Conservation (phyloP, 768 basidiomycete species). For the Lyophyllum shimeji region DNA sequence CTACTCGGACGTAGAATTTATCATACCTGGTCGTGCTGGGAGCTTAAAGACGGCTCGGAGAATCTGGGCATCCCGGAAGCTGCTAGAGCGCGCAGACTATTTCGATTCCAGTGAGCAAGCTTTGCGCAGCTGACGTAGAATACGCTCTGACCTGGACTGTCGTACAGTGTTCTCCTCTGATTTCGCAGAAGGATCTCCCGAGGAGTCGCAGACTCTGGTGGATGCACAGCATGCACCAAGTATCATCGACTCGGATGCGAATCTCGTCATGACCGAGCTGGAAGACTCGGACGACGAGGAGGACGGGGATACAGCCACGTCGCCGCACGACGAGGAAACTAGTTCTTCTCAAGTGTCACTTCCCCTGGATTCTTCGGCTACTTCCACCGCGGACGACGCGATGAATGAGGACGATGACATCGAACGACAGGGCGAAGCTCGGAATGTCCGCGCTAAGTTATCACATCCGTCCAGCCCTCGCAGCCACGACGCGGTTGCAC, state of each 20-base stretch:
- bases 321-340: slow-evolving; percentile 25
- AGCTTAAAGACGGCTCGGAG: slow-evolving; percentile 36
- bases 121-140: background rate
- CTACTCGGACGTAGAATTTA: slow-evolving; percentile 84
- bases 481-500: slow-evolving; percentile 4
- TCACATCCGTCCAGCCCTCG: slow-evolving; percentile 23
- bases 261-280: slow-evolving; percentile 40
- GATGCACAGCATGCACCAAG: slow-evolving; percentile 17
- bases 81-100: slow-evolving; percentile 74
- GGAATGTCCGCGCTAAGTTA: slow-evolving; percentile 22
- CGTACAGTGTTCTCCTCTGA: slow-evolving; percentile 69
- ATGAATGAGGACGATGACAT: slow-evolving; percentile 25
- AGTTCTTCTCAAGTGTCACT: slow-evolving; percentile 7
- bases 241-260: slow-evolving; percentile 24
- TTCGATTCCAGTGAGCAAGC: slow-evolving; percentile 63
- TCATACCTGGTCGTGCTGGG: slow-evolving; percentile 51
- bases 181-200: slow-evolving; percentile 57
- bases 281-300: slow-evolving; percentile 53
- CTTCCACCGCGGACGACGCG: slow-evolving; percentile 10
- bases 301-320: slow-evolving; percentile 19
- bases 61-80: slow-evolving; percentile 69
- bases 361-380: slow-evolving; percentile 3
- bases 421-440: slow-evolving; percentile 12
- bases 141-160: background rate
- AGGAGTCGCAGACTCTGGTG: slow-evolving; percentile 24